Base-by-base conservation (phyloP, 768 basidiomycete genomes). In the Panaeolus cyanescens region DNA sequence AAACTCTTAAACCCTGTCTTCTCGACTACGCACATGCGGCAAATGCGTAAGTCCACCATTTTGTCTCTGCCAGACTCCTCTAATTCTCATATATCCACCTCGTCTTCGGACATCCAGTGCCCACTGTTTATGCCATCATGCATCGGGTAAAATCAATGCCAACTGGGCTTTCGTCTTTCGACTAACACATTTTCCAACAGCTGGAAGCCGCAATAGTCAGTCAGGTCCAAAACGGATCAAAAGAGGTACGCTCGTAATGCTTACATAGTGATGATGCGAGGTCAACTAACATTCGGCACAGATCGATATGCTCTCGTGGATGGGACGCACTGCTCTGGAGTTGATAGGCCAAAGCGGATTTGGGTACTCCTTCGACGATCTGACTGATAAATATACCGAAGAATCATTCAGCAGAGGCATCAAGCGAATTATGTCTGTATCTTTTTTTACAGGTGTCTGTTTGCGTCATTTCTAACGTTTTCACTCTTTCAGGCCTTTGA, bases 341-440 rank as follows among this genome's bases (percentile, higher is more conserved):
- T 69, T 83, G 50, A 77, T 84, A 42, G 81, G 79, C 1, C 80
- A 80, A 68, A 77, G 77, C 12, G 80, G 83, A 1, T 71, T 84
- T 28, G 78, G 78, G 2, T 71, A 73, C 54, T 77, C 76, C 17
- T 79, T 81, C 40, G 78, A 80, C 59, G 42, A 71, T 0, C 70
- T 83, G 4, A 66, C 60, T 12, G 72, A 73, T 30, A 72, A 75
- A 30, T 45, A 59, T 9, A 55, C 58, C 3, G 61, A 63, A 1
- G 73, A 72, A 67, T 74, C 66, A 30, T 80, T 75, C 58, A 64
- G 64, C 40, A 55, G 39, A n/a, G 67, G 75, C 3, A 64, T 73
- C 34, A 75, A 75, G 58, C 54, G 65, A 20, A 64, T 78, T 20
- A 45, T 68, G 77, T 77, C 55, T 8, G 74, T 67, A 1, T 32